Percentiles rank a stretch among this genome's conserved stretches.
Evolutionary conservation across 208 protist species (phyloP).

Genomic region (Naegleria gruberi): DNA sequence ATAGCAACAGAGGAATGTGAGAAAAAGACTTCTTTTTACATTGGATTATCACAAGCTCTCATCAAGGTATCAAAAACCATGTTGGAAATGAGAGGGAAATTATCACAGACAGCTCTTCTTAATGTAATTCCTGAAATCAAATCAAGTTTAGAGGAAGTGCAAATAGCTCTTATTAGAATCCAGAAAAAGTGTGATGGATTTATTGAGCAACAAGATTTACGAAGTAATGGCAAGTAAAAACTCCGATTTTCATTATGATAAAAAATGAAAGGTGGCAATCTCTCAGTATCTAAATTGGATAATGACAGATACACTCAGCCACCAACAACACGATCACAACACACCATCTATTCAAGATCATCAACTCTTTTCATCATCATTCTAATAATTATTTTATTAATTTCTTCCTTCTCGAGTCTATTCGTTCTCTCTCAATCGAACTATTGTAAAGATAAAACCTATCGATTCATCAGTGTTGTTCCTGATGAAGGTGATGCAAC

Average conservation of each 20-base stretch:
- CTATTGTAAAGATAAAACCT: neutral
- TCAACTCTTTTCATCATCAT: neutral
- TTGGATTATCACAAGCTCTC: neutral
- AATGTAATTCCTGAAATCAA: neutral
- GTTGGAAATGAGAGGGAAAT: neutral
- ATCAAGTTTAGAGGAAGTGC: neutral
- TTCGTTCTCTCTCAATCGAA: neutral
- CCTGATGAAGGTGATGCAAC: neutral
- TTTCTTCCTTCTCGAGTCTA: neutral
- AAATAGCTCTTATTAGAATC: neutral
- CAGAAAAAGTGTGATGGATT: neutral
- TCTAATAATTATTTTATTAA: neutral
- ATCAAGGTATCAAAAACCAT: neutral
- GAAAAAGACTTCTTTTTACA: neutral
- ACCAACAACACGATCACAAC: too few relatives aligned
- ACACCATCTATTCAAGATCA: neutral
- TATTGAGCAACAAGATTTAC: neutral
- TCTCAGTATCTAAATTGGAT: too few relatives aligned
- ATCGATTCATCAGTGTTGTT: neutral
- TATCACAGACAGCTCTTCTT: neutral
- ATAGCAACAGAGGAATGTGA: neutral
- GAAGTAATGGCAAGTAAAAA: neutral
- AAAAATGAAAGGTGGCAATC: neutral
- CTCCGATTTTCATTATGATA: neutral
- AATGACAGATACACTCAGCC: too few relatives aligned